A percentile compares a stretch with the other conserved stretches of the same genome.
Evolutionary conservation across 805 yeast species (phyloP).

Genomic region (Cyberlindnera saturnus): DNA sequence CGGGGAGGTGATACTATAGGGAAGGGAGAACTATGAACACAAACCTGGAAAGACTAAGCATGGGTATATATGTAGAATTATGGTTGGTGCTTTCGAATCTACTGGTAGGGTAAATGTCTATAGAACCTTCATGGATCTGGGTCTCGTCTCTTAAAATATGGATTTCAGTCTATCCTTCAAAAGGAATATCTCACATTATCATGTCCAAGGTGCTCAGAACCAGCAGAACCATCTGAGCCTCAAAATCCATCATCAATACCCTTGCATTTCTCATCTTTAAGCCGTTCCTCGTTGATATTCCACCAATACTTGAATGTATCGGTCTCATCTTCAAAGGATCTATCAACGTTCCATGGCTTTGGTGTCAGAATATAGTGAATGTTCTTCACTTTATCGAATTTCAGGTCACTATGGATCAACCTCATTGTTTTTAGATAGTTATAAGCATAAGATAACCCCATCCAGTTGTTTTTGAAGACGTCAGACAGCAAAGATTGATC

Average conservation of each 20-base stretch:
- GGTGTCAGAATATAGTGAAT: conserved; percentile 53
- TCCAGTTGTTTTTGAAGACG: conserved; percentile 45
- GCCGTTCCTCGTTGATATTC: conserved; percentile 35
- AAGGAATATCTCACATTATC: no score
- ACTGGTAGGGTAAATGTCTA: no score
- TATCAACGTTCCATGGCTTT: conserved; percentile 51
- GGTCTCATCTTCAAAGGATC: conserved; percentile 32
- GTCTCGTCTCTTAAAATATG: no score
- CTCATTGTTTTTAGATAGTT: conserved; percentile 51
- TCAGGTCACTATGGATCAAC: conserved; percentile 37
- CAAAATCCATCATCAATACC: conserved; percentile 14
- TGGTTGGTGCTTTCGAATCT: no score
- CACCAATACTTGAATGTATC: conserved; percentile 48
- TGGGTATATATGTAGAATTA: no score
- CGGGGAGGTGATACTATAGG: no score
- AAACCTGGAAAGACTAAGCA: no score
- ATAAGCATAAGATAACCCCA: conserved; percentile 45
- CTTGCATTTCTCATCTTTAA: conserved; percentile 9
- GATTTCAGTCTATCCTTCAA: no score
- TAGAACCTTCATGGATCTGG: no score
- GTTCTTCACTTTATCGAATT: conserved; percentile 46
- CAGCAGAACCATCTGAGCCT: not conserved
- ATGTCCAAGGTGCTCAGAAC: no score
- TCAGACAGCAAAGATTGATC: conserved; percentile 54
- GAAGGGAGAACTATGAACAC: no score